Conservation (phyloP, 2,329 filamentous ascomycete species). For the Westerdykella sp. region DNA sequence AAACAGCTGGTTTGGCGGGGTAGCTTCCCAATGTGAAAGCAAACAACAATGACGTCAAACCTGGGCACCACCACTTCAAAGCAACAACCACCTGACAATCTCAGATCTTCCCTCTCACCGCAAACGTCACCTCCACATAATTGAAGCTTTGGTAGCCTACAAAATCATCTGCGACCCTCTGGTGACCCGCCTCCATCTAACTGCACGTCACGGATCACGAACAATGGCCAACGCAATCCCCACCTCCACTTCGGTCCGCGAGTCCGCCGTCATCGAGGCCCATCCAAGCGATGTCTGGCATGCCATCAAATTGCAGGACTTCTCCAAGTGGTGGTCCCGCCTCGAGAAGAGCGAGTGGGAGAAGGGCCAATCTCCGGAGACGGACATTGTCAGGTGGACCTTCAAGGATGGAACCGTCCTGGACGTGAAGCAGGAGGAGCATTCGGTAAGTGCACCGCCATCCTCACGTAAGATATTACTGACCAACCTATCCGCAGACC, state of each 20-base stretch:
- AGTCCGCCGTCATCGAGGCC: constrained; percentile 63
- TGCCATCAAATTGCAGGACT: constrained; percentile 66
- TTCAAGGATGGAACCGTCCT: constrained; percentile 64
- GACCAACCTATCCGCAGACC: constrained; percentile 39
- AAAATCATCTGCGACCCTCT: not conserved
- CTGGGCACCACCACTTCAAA: not conserved
- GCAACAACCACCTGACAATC: not conserved
- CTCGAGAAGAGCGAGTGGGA: constrained; percentile 57
- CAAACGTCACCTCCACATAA: too few relatives aligned
- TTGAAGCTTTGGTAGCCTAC: not conserved
- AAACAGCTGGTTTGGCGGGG: not conserved
- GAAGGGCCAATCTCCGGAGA: constrained; percentile 58
- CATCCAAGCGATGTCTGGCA: constrained; percentile 65
- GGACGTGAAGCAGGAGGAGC: constrained; percentile 71
- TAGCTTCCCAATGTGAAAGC: not conserved
- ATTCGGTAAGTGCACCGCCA: constrained; percentile 50
- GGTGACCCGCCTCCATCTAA: not conserved
- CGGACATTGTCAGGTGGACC: constrained; percentile 62
- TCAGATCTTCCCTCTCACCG: too few relatives aligned
- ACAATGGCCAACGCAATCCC: constrained; percentile 46
- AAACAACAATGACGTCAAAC: not conserved
- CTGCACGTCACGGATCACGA: constrained; percentile 1
- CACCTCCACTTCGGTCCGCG: constrained; percentile 59
- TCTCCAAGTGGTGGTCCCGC: constrained; percentile 60
- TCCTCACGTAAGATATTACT: not conserved